Percentiles rank a stretch among this genome's conserved stretches.
These are phyloP conservation scores for Podila clonocystis DNA, from an alignment of 192 early-diverging fungal genomes.

Conservation along the genomic window DNA sequence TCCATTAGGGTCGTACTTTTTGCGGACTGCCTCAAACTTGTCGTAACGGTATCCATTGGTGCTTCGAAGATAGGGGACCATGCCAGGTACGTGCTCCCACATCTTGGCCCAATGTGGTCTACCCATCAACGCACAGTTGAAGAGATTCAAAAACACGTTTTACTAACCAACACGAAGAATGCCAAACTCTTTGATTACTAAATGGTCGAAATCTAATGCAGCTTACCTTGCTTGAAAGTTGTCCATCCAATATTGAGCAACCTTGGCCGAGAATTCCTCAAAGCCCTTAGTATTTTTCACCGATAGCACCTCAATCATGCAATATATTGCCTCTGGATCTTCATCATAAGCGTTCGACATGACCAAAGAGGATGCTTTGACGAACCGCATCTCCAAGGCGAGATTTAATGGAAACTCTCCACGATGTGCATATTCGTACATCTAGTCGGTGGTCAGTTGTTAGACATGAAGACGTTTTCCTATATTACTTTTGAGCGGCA, in stretches of 20 bases:
- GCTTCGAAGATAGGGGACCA: slow-evolving; percentile 10
- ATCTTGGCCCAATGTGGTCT: slow-evolving; percentile 34
- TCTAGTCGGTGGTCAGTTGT: background rate
- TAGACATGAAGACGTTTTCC: too few relatives aligned
- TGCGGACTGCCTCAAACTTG: slow-evolving; percentile 16
- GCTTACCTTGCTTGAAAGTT: slow-evolving; percentile 25
- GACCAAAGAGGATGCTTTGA: slow-evolving; percentile 21
- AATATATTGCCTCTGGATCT: slow-evolving; percentile 39
- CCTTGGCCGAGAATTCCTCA: slow-evolving; percentile 27
- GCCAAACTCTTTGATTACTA: background rate
- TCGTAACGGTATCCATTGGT: background rate
- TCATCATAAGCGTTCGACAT: slow-evolving; percentile 37
- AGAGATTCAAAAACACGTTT: too few relatives aligned
- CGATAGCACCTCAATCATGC: slow-evolving; percentile 21
- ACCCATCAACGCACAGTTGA: too few relatives aligned
- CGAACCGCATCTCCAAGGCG: slow-evolving; percentile 26
- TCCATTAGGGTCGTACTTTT: slow-evolving; percentile 19
- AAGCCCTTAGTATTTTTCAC: slow-evolving; percentile 19
- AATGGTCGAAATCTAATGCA: background rate
- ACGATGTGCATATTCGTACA: slow-evolving; percentile 20
- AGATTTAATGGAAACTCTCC: slow-evolving; percentile 37
- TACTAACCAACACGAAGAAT: background rate
- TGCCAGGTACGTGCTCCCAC: slow-evolving; percentile 20
- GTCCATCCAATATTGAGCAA: slow-evolving; percentile 43
- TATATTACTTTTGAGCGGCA: too few relatives aligned